These are phyloP conservation scores for Stagonosporopsis vannaccii DNA, from an alignment of 2,329 filamentous ascomycete genomes.

Conservation along the genomic window DNA sequence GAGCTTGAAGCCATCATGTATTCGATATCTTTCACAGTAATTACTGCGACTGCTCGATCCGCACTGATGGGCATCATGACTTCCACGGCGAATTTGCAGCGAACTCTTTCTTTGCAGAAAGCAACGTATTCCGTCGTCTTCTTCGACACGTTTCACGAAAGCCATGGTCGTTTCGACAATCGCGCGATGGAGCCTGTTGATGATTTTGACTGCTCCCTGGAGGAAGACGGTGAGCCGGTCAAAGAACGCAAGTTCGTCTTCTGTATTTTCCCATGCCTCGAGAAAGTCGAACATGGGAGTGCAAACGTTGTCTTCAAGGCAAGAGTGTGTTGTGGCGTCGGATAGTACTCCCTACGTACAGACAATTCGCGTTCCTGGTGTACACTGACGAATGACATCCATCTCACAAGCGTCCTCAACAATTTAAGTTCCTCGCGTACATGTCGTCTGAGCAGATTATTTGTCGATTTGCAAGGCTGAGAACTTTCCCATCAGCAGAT, in stretches of 20 bases:
- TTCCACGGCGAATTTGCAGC: constrained; percentile 35
- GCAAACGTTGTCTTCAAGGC: constrained; percentile 42
- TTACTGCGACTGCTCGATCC: constrained; percentile 26
- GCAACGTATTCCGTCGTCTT: constrained; percentile 39
- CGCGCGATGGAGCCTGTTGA: constrained; percentile 43
- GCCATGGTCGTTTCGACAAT: constrained; percentile 27
- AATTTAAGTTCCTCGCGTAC: neutral
- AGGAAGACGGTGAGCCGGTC: constrained; percentile 31
- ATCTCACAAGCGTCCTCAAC: neutral
- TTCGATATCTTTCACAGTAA: constrained; percentile 31
- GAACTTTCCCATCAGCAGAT: constrained; percentile 54
- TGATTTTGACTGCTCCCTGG: constrained; percentile 29
- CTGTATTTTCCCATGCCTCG: constrained; percentile 44
- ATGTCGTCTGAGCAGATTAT: neutral
- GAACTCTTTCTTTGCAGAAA: constrained; percentile 40
- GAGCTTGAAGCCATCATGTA: constrained; percentile 35
- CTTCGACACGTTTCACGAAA: constrained; percentile 22
- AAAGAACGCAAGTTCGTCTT: constrained; percentile 31
- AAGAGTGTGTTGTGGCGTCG: constrained; percentile 35
- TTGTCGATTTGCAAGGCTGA: constrained; percentile 57
- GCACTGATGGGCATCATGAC: constrained; percentile 34
- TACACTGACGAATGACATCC: neutral
- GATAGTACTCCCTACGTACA: neutral
- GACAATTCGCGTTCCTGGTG: neutral
- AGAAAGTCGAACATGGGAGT: constrained; percentile 41